phyloP scores from a whole-genome alignment of 768 basidiomycete species.

The Daedaleopsis nitida region DNA sequence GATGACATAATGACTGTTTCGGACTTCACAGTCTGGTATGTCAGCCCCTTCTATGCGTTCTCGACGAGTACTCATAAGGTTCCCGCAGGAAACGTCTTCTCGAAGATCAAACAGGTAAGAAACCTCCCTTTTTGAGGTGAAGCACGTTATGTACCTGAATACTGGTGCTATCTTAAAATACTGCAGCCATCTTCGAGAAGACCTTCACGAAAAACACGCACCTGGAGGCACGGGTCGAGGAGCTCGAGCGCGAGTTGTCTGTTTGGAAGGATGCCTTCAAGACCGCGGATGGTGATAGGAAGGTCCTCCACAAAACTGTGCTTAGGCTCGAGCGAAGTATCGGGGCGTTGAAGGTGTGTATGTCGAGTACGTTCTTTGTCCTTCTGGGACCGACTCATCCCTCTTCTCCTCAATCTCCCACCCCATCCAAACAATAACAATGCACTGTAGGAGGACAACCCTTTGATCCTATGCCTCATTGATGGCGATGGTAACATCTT shows the following conservation, averaged over 20 bases:
- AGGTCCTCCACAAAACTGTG: conserved; percentile 29
- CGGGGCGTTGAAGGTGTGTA: conserved; percentile 33
- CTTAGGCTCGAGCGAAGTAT: conserved; percentile 35
- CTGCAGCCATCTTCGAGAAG: conserved; percentile 33
- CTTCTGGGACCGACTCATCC: neutral
- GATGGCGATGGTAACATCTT: conserved; percentile 46
- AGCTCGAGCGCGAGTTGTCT: conserved; percentile 41
- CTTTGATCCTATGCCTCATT: conserved; percentile 39
- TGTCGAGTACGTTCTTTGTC: conserved; percentile 1
- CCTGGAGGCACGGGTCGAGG: conserved; percentile 34
- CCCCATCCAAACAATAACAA: neutral
- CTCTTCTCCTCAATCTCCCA: neutral
- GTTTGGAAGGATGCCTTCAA: conserved; percentile 44
- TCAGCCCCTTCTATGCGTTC: neutral
- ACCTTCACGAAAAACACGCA: conserved; percentile 35
- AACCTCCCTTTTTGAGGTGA: neutral
- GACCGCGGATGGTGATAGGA: conserved; percentile 37
- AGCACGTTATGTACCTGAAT: neutral
- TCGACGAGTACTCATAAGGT: neutral
- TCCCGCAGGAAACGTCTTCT: conserved; percentile 34
- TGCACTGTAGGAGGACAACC: conserved; percentile 39
- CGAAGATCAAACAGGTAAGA: conserved; percentile 36
- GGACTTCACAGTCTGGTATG: conserved; percentile 24
- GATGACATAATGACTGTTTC: conserved; percentile 14
- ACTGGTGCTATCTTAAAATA: neutral